Conservation (phyloP, 2,329 filamentous ascomycete species). For the Davidsoniella australis region DNA sequence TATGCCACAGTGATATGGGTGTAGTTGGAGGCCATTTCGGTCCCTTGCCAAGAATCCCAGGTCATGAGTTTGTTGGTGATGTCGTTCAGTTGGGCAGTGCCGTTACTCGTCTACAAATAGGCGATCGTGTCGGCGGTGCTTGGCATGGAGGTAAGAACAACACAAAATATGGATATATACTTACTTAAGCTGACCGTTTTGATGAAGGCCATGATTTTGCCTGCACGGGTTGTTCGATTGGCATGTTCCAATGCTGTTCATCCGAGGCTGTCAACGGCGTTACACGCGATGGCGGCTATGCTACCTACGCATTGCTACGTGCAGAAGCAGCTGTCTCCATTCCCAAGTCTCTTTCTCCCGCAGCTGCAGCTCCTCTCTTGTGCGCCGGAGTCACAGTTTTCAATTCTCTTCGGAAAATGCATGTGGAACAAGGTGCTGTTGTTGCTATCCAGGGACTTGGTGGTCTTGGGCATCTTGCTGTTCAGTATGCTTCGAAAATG, state of each 20-base stretch:
- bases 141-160: slow-evolving; percentile 45
- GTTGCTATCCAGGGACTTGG: slow-evolving; percentile 53
- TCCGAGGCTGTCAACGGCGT: slow-evolving; percentile 48
- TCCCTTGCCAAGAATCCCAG: slow-evolving; percentile 41
- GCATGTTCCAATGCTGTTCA: slow-evolving; percentile 52
- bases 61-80: slow-evolving; percentile 56
- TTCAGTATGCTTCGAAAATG: slow-evolving; percentile 62
- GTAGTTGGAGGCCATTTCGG: slow-evolving; percentile 33
- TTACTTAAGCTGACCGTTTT: neutral
- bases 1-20: slow-evolving; percentile 47
- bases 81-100: slow-evolving; percentile 41
- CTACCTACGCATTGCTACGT: slow-evolving; percentile 43
- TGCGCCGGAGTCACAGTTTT: slow-evolving; percentile 51
- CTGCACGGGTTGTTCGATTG: slow-evolving; percentile 46
- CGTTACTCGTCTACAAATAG: slow-evolving; percentile 41
- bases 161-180: neutral
- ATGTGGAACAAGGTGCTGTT: slow-evolving; percentile 32
- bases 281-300: slow-evolving; percentile 48
- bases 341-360: slow-evolving; percentile 33
- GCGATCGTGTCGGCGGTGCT: slow-evolving; percentile 48
- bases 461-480: slow-evolving; percentile 59
- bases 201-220: slow-evolving; percentile 33
- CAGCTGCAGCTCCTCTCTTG: slow-evolving; percentile 39
- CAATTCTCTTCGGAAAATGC: slow-evolving; percentile 38
- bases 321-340: slow-evolving; percentile 42